These are phyloP conservation scores for Voacanga thouarsii DNA, from an alignment of 257 asterid genomes.

Conservation along the genomic window DNA sequence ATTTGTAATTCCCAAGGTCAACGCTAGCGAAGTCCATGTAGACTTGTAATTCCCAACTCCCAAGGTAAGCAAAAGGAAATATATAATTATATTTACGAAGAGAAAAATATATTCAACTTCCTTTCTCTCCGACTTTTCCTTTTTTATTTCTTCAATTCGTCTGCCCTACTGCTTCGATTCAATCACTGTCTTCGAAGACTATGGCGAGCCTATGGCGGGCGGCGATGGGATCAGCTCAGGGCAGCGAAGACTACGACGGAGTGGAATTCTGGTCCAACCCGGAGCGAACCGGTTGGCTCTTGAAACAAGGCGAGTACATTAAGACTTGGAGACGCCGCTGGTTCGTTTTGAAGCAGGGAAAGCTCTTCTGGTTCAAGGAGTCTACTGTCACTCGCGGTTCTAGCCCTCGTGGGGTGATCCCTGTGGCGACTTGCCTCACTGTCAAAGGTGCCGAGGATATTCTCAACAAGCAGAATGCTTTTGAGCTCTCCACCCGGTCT, in stretches of 20 bases:
- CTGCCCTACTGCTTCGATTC: background rate
- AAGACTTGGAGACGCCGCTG: conserved; percentile 99
- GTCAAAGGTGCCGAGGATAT: conserved; percentile 97
- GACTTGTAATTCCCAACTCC: background rate
- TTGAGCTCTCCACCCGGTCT: conserved; percentile 68
- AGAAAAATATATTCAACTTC: background rate
- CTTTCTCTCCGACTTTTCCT: conserved; percentile 1
- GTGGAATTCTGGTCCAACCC: conserved; percentile 80
- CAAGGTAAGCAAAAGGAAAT: background rate
- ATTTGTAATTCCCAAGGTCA: background rate
- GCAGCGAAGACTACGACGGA: conserved; percentile 66
- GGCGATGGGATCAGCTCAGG: conserved; percentile 59
- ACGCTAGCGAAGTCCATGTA: background rate
- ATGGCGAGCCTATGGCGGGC: conserved; percentile 86
- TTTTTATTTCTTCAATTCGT: background rate
- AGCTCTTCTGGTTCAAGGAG: conserved; percentile 96
- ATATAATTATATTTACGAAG: no score
- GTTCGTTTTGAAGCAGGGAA: conserved; percentile 91
- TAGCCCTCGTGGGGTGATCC: conserved; percentile 78
- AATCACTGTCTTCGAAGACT: background rate
- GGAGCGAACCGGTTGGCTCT: conserved; percentile 86
- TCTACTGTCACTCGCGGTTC: conserved; percentile 59
- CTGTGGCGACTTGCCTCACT: conserved; percentile 73
- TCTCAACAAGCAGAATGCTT: conserved; percentile 69
- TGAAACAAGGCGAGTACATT: conserved; percentile 94